A percentile compares a stretch with the other conserved stretches of the same genome.
These are phyloP conservation scores for Aureobasidium vineae DNA, from an alignment of 2,329 filamentous ascomycete species.

Conservation along the genomic window DNA sequence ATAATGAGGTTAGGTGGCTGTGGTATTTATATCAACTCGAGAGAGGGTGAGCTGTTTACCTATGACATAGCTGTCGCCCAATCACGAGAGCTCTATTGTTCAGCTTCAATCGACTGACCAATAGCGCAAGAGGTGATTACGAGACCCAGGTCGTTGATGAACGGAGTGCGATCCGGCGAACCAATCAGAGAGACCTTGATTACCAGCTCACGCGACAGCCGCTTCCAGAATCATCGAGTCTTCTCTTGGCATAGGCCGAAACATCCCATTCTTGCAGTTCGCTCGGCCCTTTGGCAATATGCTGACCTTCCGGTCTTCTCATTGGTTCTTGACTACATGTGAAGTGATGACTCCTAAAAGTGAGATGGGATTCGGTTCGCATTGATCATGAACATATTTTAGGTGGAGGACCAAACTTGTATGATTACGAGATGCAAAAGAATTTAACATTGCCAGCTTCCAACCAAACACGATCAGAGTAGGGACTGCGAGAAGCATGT, in stretches of 20 bases:
- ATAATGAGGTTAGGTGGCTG: neutral
- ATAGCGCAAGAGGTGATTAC: neutral
- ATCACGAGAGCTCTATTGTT: constrained; percentile 16
- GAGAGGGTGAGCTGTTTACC: neutral
- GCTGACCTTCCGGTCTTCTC: neutral
- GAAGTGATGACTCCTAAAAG: neutral
- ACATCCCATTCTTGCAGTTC: constrained; percentile 5
- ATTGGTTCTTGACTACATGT: neutral
- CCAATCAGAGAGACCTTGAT: neutral
- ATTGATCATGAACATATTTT: neutral
- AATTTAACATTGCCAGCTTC: neutral
- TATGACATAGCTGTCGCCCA: constrained; percentile 16
- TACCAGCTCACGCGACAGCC: constrained; percentile 20
- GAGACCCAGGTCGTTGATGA: neutral
- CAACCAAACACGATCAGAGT: neutral
- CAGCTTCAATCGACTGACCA: neutral
- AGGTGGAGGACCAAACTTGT: neutral
- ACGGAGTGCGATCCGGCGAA: neutral
- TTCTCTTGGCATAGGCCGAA: neutral
- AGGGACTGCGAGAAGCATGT: neutral
- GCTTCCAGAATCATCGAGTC: constrained; percentile 6
- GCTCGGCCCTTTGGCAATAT: neutral
- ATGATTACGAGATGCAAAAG: neutral
- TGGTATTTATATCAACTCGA: neutral
- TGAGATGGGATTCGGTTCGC: neutral